phyloP scores from a whole-genome alignment of 345 rosid genomes.

The Dovyalis caffra region DNA sequence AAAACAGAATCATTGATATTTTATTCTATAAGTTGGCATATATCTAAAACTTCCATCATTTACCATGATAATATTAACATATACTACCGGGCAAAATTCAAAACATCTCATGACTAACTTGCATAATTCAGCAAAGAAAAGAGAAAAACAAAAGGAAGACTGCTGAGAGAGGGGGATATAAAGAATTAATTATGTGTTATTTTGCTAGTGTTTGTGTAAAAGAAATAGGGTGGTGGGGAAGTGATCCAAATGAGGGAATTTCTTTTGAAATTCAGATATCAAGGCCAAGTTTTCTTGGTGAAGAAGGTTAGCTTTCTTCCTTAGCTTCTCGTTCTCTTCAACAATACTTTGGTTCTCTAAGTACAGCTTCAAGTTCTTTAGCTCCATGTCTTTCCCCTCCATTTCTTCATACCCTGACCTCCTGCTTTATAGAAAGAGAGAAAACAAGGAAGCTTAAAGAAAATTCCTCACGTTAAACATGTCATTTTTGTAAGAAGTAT shows the following conservation, averaged over 20 bases:
- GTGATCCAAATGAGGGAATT: slow-evolving; percentile 35
- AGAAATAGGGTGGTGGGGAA: slow-evolving; percentile 30
- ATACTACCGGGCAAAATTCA: background rate
- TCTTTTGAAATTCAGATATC: slow-evolving; percentile 43
- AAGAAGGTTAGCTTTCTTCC: slow-evolving; percentile 53
- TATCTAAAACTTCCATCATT: background rate
- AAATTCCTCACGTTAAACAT: background rate
- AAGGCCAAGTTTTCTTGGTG: slow-evolving; percentile 56
- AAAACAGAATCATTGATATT: background rate
- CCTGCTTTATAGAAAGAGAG: slow-evolving; percentile 5
- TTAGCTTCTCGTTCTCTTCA: slow-evolving; percentile 59
- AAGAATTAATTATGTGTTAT: background rate
- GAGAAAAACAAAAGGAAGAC: background rate
- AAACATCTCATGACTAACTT: slow-evolving; percentile 10
- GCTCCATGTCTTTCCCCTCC: slow-evolving; percentile 40
- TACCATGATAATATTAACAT: background rate
- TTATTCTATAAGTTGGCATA: background rate
- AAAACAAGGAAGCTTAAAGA: background rate
- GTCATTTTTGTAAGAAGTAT: background rate
- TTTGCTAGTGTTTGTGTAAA: slow-evolving; percentile 12
- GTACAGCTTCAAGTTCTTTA: slow-evolving; percentile 58
- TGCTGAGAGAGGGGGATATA: background rate
- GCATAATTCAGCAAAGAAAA: background rate
- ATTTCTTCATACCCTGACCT: slow-evolving; percentile 28
- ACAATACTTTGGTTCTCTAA: slow-evolving; percentile 58